phyloP scores from a whole-genome alignment of 2,329 filamentous ascomycete species.

The Fusarium domesticum region DNA sequence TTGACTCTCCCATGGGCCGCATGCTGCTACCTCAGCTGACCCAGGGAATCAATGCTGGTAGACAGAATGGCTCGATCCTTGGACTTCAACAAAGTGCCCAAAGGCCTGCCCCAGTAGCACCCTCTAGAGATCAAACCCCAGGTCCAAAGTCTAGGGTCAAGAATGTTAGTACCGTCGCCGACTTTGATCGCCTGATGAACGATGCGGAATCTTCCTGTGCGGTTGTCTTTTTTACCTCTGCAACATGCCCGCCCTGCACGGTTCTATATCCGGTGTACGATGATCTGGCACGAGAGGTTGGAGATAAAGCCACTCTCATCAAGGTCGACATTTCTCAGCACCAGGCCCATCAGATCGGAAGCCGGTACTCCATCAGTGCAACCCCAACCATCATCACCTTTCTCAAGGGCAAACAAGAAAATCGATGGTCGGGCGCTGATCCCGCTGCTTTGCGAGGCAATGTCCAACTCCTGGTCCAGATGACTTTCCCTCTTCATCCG shows the following conservation, averaged over 20 bases:
- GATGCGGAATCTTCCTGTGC: constrained; percentile 68
- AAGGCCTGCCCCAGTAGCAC: constrained; percentile 6
- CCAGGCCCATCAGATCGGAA: constrained; percentile 60
- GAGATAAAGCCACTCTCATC: constrained; percentile 66
- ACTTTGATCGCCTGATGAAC: constrained; percentile 38
- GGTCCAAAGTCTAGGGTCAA: constrained; percentile 47
- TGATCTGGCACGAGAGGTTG: constrained; percentile 70
- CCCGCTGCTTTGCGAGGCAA: constrained; percentile 65
- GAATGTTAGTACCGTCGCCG: constrained; percentile 49
- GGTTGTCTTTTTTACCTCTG: constrained; percentile 88
- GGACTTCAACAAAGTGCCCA: constrained; percentile 46
- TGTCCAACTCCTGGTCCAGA: constrained; percentile 69
- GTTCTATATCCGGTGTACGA: constrained; percentile 79
- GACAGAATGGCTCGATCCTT: constrained; percentile 50
- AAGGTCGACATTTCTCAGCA: constrained; percentile 76
- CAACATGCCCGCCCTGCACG: constrained; percentile 82
- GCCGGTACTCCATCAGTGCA: constrained; percentile 64
- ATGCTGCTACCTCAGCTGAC: constrained; percentile 75
- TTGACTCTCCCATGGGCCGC: constrained; percentile 82
- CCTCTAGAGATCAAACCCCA: constrained; percentile 11
- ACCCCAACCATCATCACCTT: constrained; percentile 92
- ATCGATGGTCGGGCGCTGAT: constrained; percentile 79
- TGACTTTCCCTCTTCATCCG: constrained; percentile 71
- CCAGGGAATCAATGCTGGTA: constrained; percentile 49
- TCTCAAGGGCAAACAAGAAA: constrained; percentile 69